A percentile compares a stretch with the other conserved stretches of the same genome.
These are phyloP conservation scores for Zygosaccharomyces rouxii DNA, from an alignment of 805 yeast species.

Conservation along the genomic window DNA sequence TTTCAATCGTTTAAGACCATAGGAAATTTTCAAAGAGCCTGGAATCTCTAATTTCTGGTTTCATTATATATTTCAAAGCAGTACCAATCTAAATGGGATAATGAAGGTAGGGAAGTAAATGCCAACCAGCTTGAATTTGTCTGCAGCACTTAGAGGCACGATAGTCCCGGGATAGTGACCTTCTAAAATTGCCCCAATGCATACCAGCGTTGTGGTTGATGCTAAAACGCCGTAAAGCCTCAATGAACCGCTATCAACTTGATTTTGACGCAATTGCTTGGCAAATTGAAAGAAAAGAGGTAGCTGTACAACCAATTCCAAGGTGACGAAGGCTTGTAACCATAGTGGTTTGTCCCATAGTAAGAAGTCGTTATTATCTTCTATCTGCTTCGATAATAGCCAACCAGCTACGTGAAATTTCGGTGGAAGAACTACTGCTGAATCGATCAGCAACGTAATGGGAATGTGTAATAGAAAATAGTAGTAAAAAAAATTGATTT, in stretches of 20 bases:
- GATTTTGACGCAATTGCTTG: conserved; percentile 8
- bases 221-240: conserved; percentile 81
- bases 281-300: conserved; percentile 61
- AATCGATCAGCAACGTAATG: conserved; percentile 70
- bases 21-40: not conserved
- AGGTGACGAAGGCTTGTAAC: conserved; percentile 64
- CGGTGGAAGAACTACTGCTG: conserved; percentile 62
- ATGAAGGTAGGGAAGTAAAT: conserved; percentile 32
- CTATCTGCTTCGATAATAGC: conserved; percentile 56
- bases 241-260: conserved; percentile 33
- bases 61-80: not conserved
- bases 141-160: conserved; percentile 14
- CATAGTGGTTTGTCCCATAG: conserved; percentile 58
- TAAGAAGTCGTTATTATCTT: conserved; percentile 66
- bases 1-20: not conserved
- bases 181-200: conserved; percentile 49
- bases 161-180: conserved; percentile 26
- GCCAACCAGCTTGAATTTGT: conserved; percentile 22
- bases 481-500: conserved; percentile 40
- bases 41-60: conserved; percentile 1
- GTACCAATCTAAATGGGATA: conserved; percentile 26
- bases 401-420: conserved; percentile 44
- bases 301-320: conserved; percentile 72
- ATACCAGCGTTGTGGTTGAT: conserved; percentile 68
- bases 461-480: conserved; percentile 67